These are phyloP conservation scores for Aspergillus haitiensis DNA, from an alignment of 495 filamentous ascomycete species.

Conservation along the genomic window DNA sequence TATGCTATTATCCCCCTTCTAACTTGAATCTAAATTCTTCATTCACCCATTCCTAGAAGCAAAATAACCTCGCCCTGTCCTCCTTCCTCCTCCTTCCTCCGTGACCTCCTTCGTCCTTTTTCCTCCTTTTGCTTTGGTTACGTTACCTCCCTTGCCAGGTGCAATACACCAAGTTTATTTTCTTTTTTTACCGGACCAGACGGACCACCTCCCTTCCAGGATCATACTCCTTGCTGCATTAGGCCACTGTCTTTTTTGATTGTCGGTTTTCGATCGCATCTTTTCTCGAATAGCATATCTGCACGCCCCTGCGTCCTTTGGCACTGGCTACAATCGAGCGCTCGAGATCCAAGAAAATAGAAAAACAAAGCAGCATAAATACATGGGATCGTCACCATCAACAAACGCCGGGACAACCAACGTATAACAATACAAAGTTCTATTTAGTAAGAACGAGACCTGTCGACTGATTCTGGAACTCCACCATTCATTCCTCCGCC, in stretches of 20 bases:
- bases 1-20: constrained; percentile 34
- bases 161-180: constrained; percentile 31
- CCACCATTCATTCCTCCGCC: constrained; percentile 22
- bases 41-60: constrained; percentile 27
- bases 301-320: constrained; percentile 11
- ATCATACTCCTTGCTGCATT: constrained; percentile 43
- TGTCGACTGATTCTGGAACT: constrained; percentile 28
- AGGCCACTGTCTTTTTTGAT: constrained; percentile 33
- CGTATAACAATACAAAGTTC: constrained; percentile 6
- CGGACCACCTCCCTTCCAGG: constrained; percentile 42
- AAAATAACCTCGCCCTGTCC: constrained; percentile 28
- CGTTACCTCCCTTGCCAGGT: constrained; percentile 43
- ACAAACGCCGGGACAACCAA: constrained; percentile 10
- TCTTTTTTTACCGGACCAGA: constrained; percentile 37
- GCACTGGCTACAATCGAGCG: constrained; percentile 10
- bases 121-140: constrained; percentile 17
- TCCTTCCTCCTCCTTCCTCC: constrained; percentile 19
- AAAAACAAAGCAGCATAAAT: constrained; percentile 6
- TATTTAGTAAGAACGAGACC: constrained; percentile 26
- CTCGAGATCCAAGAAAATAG: constrained; percentile 6
- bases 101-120: constrained; percentile 17
- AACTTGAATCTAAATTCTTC: constrained; percentile 31
- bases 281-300: constrained; percentile 18
- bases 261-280: constrained; percentile 31
- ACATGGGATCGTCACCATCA: constrained; percentile 6